Evolutionary conservation across 1,284 basidiomycete species (phyloP).

Genomic region (Pseudozyma hubeiensis): DNA sequence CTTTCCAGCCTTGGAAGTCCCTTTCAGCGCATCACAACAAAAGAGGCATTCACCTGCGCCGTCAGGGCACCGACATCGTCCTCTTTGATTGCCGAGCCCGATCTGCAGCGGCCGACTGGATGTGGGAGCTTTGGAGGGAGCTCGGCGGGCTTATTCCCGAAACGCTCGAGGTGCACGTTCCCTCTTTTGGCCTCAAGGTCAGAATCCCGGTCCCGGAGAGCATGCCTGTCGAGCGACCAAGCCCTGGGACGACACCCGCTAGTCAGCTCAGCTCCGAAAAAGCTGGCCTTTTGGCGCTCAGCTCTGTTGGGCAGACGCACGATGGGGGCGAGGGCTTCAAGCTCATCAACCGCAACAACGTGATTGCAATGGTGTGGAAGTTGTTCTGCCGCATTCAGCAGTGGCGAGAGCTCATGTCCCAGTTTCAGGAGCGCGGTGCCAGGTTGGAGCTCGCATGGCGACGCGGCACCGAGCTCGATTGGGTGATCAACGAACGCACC

Average conservation of each 20-base stretch:
- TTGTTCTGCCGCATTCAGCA: slow-evolving; percentile 74
- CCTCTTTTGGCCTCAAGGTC: slow-evolving; percentile 74
- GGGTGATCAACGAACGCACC: slow-evolving; percentile 80
- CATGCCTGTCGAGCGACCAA: slow-evolving; percentile 63
- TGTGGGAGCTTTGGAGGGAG: slow-evolving; percentile 81
- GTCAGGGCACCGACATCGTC: slow-evolving; percentile 78
- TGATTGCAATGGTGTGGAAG: slow-evolving; percentile 72
- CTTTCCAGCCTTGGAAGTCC: slow-evolving; percentile 69
- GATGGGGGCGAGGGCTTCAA: slow-evolving; percentile 69
- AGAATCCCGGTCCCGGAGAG: slow-evolving; percentile 76
- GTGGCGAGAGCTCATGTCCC: slow-evolving; percentile 76
- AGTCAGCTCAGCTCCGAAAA: slow-evolving; percentile 21
- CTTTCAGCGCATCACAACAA: slow-evolving; percentile 12
- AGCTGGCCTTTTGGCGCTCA: slow-evolving; percentile 23
- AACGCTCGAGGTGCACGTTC: slow-evolving; percentile 72
- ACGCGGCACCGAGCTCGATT: slow-evolving; percentile 78
- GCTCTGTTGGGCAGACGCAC: slow-evolving; percentile 32
- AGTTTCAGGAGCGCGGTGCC: slow-evolving; percentile 73
- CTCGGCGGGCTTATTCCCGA: slow-evolving; percentile 73
- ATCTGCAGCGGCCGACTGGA: slow-evolving; percentile 81
- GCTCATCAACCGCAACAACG: slow-evolving; percentile 75
- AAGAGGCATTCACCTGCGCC: slow-evolving; percentile 69
- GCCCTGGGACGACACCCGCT: slow-evolving; percentile 14
- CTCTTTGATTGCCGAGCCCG: slow-evolving; percentile 76
- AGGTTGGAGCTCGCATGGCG: slow-evolving; percentile 82